Base-by-base conservation (phyloP, 768 basidiomycete species). In the Hygrophorus pudorinus region DNA sequence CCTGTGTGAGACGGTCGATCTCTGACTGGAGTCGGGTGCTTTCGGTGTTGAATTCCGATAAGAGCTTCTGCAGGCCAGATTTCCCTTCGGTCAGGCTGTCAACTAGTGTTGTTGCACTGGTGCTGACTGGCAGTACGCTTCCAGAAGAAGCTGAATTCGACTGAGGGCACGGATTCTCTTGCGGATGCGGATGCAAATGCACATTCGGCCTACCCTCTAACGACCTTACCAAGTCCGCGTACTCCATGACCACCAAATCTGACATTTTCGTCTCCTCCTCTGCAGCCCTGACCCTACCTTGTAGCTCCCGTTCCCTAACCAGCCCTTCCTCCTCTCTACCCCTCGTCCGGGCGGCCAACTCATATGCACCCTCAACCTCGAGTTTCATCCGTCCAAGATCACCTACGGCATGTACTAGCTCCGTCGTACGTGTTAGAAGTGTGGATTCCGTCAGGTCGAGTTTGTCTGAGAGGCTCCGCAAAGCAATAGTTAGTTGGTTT, bases 141-240 rank as follows among this genome's bases (percentile, higher is more conserved):
- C 12, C 20, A 29, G 39, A 31, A 20, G 28, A 8, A 31, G 27
- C 30, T 24, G 24, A 7, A 3, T 24, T 24, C 24, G 24, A 24
- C 24, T 24, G 24, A 24, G 24, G 4, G 7, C 24, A 7, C 7
- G 24, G 24, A 24, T 24, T 7, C 24, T 24, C 16, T 38, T 44
- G 44, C 13, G 29, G 40, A 46, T 18, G 5, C 24, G 38, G 31
- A 13, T 27, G 48, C 18, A 45, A 49, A 42, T 43, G 35, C 37
- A 46, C 35, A 37, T 46, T 51, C 44, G 57, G 58, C 46, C 70
- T 65, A 13, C 69, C 67, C 53, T 85, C 79, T 43, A 87, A 65
- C 1, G 61, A 68, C 14, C 84, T 69, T 10, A 88, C 86, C 11
- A 89, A 71, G 46, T 76, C 76, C 0, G 86, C 86, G 42, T 89